Base-by-base conservation (phyloP, 2,329 filamentous ascomycete species). In the Coccinonectria pachysandricola region DNA sequence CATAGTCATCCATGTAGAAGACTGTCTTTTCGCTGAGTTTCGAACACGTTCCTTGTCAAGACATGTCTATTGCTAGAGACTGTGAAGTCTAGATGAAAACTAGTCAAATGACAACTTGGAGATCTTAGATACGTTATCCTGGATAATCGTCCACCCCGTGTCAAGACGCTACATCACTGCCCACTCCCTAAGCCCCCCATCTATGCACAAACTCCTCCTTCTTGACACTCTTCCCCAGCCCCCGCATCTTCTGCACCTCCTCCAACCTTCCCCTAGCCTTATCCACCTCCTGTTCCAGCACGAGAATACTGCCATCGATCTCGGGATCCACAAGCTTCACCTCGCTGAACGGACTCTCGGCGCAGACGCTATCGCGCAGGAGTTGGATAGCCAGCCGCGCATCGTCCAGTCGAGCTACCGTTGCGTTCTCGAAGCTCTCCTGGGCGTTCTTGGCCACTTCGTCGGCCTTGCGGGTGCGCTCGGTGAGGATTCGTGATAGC, bases 311-410 rank as follows among this genome's bases (percentile, higher is more conserved):
- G 3, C 48, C 54, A 29, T 70, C 63, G 19, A 71, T 62, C 15
- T 70, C 66, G 0, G 63, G 57, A 37, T 75, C 71, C 5, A 62
- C 50, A 5, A 75, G 56, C 21, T 53, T 55, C 4, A 70, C 57
- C n/a, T 56, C 46, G 0, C 54, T 54, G 39, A 59, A 71, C 4
- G 59, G 50, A 15, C 60, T 69, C 39, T 75, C 69, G 0, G 65
- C 64, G 2, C 73, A 48, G 1, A 74, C 48, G 20, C 62, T 68
- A 31, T 70, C 67, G 5, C 58, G 51, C 10, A 73, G 45, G 7
- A 68, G 40, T 35, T 66, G 61, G 2, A 72, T 41, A 0, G 68
- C 68, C 3, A 56, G 45, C 11, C 57, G 54, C 0, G 60, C 56
- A 32, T 75, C 69, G 0, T 57, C 47, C 0, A 75, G 40, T 7